Conservation (phyloP, 805 yeast genomes). For the Metschnikowia matae region DNA sequence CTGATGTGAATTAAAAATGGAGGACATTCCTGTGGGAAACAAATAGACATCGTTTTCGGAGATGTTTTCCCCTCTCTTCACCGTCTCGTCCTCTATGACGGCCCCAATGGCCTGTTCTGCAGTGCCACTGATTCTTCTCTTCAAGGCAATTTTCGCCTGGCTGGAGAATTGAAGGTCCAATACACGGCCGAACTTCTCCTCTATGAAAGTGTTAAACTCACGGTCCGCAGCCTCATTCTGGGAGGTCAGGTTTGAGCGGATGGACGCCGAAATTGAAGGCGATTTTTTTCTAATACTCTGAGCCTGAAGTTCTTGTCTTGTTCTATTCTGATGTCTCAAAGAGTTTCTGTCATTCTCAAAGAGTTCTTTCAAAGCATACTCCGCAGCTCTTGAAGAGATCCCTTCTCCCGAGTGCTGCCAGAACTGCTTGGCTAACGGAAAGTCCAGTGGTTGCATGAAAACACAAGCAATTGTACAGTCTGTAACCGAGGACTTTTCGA, state of each 20-base stretch:
- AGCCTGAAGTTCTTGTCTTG: conserved; percentile 35
- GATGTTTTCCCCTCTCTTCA: conserved; percentile 28
- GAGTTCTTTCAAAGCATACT: conserved; percentile 69
- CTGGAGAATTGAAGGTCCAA: conserved; percentile 71
- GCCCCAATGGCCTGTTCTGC: conserved; percentile 40
- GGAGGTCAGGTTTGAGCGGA: conserved; percentile 20
- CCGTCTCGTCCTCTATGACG: conserved; percentile 19
- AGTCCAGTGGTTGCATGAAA: conserved; percentile 62
- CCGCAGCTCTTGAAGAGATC: conserved; percentile 85
- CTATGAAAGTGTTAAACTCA: conserved; percentile 67
- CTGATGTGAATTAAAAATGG: conserved; percentile 79
- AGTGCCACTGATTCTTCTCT: conserved; percentile 69
- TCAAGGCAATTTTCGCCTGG: conserved; percentile 71
- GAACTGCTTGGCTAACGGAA: conserved; percentile 69
- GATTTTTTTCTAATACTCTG: conserved; percentile 29
- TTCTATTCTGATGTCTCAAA: conserved; percentile 13
- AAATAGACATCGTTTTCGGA: conserved; percentile 70
- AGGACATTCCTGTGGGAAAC: conserved; percentile 90
- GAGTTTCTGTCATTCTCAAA: conserved; percentile 20
- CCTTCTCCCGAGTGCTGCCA: conserved; percentile 99
- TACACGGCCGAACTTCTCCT: conserved; percentile 87
- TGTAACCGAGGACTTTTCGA: conserved; percentile 54
- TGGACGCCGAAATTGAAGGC: conserved; percentile 29
- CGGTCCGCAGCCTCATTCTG: conserved; percentile 35
- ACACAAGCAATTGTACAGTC: conserved; percentile 74